A percentile compares a stretch with the other conserved stretches of the same genome.
Conservation (phyloP, 164 flowering plant genomes). For the Euptelea pleiosperma region DNA sequence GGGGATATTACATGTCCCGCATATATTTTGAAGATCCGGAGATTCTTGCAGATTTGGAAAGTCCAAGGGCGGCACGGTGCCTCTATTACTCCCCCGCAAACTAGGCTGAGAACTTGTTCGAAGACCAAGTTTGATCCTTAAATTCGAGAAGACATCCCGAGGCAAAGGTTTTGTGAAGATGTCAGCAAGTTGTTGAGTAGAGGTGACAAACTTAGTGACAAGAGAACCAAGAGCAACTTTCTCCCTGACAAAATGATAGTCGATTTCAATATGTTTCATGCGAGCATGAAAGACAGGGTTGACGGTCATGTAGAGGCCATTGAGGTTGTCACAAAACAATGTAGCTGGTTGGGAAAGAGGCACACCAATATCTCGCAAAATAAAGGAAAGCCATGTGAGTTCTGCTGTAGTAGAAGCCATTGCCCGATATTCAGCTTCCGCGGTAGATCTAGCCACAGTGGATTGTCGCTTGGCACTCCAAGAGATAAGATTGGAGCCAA, state of each 20-base stretch:
- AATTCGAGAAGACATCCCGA: too few relatives aligned
- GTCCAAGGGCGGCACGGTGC: too few relatives aligned
- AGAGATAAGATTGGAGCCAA: not conserved
- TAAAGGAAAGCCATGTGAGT: not conserved
- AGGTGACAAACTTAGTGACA: not conserved
- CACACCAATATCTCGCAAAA: not conserved
- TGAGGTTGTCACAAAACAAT: not conserved
- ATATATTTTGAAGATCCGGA: too few relatives aligned
- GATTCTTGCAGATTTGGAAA: too few relatives aligned
- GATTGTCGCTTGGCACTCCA: not conserved
- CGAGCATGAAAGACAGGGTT: not conserved
- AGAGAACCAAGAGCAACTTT: not conserved
- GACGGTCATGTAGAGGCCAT: not conserved
- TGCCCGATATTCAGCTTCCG: not conserved
- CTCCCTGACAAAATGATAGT: not conserved
- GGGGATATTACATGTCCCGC: too few relatives aligned
- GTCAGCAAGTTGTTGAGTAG: not conserved
- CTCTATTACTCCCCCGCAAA: too few relatives aligned
- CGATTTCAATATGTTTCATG: not conserved
- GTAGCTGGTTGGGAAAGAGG: not conserved
- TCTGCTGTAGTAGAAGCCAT: not conserved
- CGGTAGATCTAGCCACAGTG: not conserved
- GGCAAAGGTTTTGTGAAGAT: not conserved
- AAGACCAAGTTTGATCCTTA: too few relatives aligned
- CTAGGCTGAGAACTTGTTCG: too few relatives aligned